These are phyloP conservation scores for Botrytis elliptica DNA, from an alignment of 2,329 filamentous ascomycete genomes.

Conservation along the genomic window DNA sequence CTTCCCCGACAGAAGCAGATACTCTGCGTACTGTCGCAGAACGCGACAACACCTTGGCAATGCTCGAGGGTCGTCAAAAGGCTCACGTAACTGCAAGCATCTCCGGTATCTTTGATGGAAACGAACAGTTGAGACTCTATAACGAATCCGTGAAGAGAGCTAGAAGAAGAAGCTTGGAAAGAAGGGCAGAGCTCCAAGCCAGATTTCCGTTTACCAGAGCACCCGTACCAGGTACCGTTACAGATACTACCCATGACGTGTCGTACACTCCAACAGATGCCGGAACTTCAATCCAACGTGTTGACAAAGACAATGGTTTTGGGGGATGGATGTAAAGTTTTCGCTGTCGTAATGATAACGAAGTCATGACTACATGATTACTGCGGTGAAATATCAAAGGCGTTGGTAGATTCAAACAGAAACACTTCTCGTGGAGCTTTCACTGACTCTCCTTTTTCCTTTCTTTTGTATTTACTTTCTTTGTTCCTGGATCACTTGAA, in stretches of 20 bases:
- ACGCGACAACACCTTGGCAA: conserved; percentile 1
- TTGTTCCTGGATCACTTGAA: background rate
- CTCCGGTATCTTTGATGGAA: background rate
- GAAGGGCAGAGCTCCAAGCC: background rate
- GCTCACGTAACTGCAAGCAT: background rate
- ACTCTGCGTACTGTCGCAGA: conserved; percentile 3
- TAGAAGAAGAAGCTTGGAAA: background rate
- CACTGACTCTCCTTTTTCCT: too few relatives aligned
- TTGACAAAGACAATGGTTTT: background rate
- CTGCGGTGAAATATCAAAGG: background rate
- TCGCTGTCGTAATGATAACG: background rate
- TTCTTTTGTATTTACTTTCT: background rate
- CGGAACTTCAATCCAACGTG: background rate
- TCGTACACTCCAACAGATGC: background rate
- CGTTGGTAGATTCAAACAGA: background rate
- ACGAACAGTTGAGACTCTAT: background rate
- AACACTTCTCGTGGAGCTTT: background rate
- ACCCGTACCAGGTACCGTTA: background rate
- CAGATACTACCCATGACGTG: background rate
- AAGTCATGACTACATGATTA: background rate
- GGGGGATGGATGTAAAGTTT: background rate
- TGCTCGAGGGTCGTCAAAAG: background rate
- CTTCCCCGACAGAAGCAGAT: background rate
- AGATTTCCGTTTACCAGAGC: background rate
- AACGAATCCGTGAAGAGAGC: background rate